These are phyloP conservation scores for Epichloe bromicola DNA, from an alignment of 2,329 filamentous ascomycete species.

Conservation along the genomic window DNA sequence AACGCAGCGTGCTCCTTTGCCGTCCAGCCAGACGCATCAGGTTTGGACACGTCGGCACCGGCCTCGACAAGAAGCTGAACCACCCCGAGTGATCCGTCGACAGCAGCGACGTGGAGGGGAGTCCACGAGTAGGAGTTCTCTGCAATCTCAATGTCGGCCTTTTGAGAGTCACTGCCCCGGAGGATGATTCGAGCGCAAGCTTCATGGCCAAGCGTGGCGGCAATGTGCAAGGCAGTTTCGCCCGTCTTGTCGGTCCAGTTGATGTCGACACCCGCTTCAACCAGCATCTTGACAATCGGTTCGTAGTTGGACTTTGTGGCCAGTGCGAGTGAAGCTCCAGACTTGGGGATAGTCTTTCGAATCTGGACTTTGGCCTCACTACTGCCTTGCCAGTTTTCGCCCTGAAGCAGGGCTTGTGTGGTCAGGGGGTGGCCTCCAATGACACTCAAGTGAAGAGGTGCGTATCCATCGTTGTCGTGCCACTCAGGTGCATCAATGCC, in stretches of 20 bases:
- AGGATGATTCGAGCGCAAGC: slow-evolving; percentile 70
- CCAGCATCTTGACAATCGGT: slow-evolving; percentile 72
- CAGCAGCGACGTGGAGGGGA: slow-evolving; percentile 80
- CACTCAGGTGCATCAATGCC: slow-evolving; percentile 79
- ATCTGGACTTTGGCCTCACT: slow-evolving; percentile 49
- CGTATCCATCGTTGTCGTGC: slow-evolving; percentile 87
- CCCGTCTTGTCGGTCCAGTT: slow-evolving; percentile 86
- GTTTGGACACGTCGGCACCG: slow-evolving; percentile 60
- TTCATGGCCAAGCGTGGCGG: slow-evolving; percentile 74
- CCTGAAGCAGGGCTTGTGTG: slow-evolving; percentile 65
- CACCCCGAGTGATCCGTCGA: slow-evolving; percentile 69
- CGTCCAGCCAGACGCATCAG: slow-evolving; percentile 86
- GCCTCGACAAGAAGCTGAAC: slow-evolving; percentile 66
- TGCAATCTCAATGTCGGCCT: slow-evolving; percentile 59
- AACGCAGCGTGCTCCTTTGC: slow-evolving; percentile 86
- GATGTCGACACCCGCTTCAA: slow-evolving; percentile 81
- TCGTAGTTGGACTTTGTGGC: slow-evolving; percentile 82
- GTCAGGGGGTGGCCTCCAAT: slow-evolving; percentile 87
- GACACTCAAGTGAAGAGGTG: slow-evolving; percentile 83
- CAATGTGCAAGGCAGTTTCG: slow-evolving; percentile 84
- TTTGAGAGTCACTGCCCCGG: slow-evolving; percentile 55
- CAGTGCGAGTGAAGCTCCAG: slow-evolving; percentile 74
- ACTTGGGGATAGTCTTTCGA: slow-evolving; percentile 62
- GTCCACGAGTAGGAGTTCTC: slow-evolving; percentile 91
- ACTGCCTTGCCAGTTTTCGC: slow-evolving; percentile 62